These are phyloP conservation scores for Ustilaginoidea virens DNA, from an alignment of 2,329 filamentous ascomycete species.

Conservation along the genomic window DNA sequence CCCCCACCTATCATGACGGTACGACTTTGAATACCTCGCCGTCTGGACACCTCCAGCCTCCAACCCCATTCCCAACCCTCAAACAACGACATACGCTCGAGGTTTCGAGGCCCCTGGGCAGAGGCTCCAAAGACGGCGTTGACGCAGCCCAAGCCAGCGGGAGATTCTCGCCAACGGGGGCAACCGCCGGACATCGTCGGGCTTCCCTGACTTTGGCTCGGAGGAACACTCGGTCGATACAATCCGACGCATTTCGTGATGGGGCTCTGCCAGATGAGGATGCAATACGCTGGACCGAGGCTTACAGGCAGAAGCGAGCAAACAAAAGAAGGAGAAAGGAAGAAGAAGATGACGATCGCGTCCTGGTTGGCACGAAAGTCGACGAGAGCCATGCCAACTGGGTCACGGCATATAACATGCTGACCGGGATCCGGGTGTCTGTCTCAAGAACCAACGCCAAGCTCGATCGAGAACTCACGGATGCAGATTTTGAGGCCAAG, in stretches of 20 bases:
- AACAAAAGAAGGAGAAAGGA: conserved; percentile 74
- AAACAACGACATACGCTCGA: conserved; percentile 81
- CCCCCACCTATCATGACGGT: conserved; percentile 36
- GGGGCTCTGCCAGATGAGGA: conserved; percentile 81
- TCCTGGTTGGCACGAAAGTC: conserved; percentile 92
- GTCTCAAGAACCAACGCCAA: conserved; percentile 96
- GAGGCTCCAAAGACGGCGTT: conserved; percentile 57
- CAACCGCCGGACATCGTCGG: conserved; percentile 45
- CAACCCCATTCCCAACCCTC: conserved; percentile 33
- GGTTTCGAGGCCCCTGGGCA: conserved; percentile 56
- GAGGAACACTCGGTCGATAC: conserved; percentile 68
- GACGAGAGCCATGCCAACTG: conserved; percentile 95
- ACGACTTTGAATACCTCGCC: conserved; percentile 25
- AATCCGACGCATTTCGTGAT: conserved; percentile 71
- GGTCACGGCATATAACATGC: conserved; percentile 98
- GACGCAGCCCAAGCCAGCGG: conserved; percentile 57
- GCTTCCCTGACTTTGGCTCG: conserved; percentile 73
- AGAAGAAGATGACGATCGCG: conserved; percentile 81
- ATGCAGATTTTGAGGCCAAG: conserved; percentile 83
- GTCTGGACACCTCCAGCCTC: conserved; percentile 35
- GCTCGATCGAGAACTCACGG: conserved; percentile 75
- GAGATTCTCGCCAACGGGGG: conserved; percentile 57
- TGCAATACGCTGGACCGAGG: conserved; percentile 81
- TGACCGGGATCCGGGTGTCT: conserved; percentile 93
- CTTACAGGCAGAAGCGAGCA: conserved; percentile 79